Evolutionary conservation across 139 green algal genomes (phyloP), one percentile per base, ranked within the genome.

Genomic region (Coccomyxa sp.): DNA sequence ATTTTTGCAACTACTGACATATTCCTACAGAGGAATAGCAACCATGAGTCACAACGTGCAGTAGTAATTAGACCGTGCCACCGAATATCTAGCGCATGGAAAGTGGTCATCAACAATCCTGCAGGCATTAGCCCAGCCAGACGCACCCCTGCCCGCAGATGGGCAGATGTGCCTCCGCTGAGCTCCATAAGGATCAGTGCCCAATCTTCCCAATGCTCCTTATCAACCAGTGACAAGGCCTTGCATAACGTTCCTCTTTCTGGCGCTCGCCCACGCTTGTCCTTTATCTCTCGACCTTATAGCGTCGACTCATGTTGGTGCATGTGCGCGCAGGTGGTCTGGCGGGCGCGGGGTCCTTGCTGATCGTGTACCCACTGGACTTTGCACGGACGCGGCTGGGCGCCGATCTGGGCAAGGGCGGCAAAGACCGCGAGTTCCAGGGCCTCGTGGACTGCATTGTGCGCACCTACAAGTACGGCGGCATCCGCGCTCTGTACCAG

Each of bases 301-400:
- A 31, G n/a, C 28, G 17, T 13, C 59, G 77, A 32, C 63, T 28
- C 63, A 25, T 9, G 1, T 14, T 21, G 21, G 10, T 71, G 18
- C 21, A 21, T 28, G 18, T 79, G 74, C n/a, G 9, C 81, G 78
- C 83, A 79, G 83, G 83, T 77, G 83, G 83, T 77, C 60, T 86
- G 78, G 83, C 83, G 25, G 83, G 83, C 12, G 96, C 97, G 82
- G 91, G 91, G 14, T 98, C 96, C 18, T 93, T 99, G 82, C 87
- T 96, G 12, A 97, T 99, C 86, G 97, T 99, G 67, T 99, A 99
- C 94, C 98, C 97, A 0, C 93, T 99, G 67, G 97, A 99, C 91
- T 99, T 98, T 90, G 97, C 96, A 18, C 95, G 96, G 92, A 99
- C 97, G n/a, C 93, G 97, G 80, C 94, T 99, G 79, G 97, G 95